Conservation (phyloP, 148 eudicot genomes). For the Rhododendron vialii region DNA sequence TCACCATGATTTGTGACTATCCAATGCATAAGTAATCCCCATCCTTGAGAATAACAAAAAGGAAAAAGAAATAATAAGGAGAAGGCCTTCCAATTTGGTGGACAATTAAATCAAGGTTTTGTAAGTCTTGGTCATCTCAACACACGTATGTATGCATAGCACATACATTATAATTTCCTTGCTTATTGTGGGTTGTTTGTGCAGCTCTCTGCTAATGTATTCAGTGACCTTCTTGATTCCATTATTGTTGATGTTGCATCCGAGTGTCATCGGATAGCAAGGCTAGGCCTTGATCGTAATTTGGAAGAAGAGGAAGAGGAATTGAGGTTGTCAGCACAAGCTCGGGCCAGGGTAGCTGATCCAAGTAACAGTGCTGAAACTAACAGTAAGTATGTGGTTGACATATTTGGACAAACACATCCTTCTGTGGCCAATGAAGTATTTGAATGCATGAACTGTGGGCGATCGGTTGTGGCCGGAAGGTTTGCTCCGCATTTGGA, state of each 20-base stretch:
- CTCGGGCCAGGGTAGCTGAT: constrained; percentile 77
- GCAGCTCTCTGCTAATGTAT: constrained; percentile 67
- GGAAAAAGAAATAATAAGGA: neutral
- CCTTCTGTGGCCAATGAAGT: constrained; percentile 82
- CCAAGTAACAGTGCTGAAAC: constrained; percentile 65
- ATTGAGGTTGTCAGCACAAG: constrained; percentile 74
- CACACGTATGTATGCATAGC: neutral
- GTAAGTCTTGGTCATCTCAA: neutral
- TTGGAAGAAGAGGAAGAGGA: constrained; percentile 88
- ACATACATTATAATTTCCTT: neutral
- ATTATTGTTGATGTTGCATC: constrained; percentile 89
- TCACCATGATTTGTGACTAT: neutral
- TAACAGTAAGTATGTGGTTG: constrained; percentile 76
- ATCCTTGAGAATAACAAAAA: neutral
- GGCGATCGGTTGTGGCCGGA: constrained; percentile 82
- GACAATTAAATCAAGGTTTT: neutral
- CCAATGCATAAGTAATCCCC: neutral
- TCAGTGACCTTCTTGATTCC: constrained; percentile 75
- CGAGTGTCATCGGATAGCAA: constrained; percentile 82
- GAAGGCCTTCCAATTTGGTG: neutral
- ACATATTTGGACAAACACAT: constrained; percentile 96
- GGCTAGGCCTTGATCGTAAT: constrained; percentile 83
- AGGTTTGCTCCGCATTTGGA: constrained; percentile 98
- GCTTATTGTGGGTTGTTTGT: constrained; percentile 21
- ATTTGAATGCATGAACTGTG: constrained; percentile 94